These are phyloP conservation scores for Cutaneotrichosporon cyanovorans DNA, from an alignment of 1,284 basidiomycete genomes.

Conservation along the genomic window DNA sequence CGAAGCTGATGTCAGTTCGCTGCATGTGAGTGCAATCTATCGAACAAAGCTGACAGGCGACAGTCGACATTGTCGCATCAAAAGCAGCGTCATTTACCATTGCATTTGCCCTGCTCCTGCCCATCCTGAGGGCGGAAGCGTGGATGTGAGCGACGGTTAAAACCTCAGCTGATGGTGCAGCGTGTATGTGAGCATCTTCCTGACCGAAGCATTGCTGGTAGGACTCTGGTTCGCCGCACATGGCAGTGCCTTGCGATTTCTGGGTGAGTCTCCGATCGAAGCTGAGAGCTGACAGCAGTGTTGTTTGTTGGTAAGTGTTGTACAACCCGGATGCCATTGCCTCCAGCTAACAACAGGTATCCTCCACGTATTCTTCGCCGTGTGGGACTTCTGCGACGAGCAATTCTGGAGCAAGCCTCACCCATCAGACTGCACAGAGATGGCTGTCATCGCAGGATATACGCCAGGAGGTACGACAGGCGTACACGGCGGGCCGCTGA, in stretches of 20 bases:
- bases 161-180: constrained; percentile 11
- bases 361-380: constrained; percentile 44
- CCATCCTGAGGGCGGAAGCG: constrained; percentile 38
- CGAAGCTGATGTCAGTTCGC: background rate
- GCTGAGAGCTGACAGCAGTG: constrained; percentile 6
- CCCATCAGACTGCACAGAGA: constrained; percentile 42
- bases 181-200: constrained; percentile 39
- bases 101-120: constrained; percentile 39
- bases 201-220: constrained; percentile 40
- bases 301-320: constrained; percentile 12
- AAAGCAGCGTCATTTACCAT: constrained; percentile 44
- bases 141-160: constrained; percentile 31
- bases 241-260: constrained; percentile 44
- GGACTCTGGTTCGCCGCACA: constrained; percentile 46
- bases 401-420: constrained; percentile 43
- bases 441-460: constrained; percentile 36
- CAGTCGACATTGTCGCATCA: constrained; percentile 41
- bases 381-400: constrained; percentile 46
- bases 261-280: constrained; percentile 19
- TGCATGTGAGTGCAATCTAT: background rate
- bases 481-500: background rate
- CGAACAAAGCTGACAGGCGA: no score
- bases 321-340: background rate
- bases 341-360: constrained; percentile 20
- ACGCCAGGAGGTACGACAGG: constrained; percentile 21